Conservation (phyloP, 805 yeast genomes). For the Soucietia sequanensis region DNA sequence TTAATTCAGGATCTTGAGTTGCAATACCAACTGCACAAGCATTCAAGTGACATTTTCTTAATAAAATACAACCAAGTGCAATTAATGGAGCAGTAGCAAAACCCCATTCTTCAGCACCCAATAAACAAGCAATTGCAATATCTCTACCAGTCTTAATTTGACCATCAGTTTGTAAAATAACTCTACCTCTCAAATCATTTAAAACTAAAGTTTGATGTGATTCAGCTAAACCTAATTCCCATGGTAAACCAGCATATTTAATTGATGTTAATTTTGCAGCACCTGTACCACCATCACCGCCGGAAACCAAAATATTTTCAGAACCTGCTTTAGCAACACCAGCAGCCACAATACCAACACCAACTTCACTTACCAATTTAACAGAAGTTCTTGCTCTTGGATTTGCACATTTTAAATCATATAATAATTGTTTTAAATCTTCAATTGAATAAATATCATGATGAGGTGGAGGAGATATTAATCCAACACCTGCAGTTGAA, state of each 20-base stretch:
- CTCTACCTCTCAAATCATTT: conserved; percentile 94
- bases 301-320: conserved; percentile 91
- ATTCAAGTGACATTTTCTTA: conserved; percentile 91
- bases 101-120: conserved; percentile 99
- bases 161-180: conserved; percentile 96
- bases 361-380: conserved; percentile 95
- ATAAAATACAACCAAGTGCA: conserved; percentile 96
- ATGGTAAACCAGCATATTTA: conserved; percentile 95
- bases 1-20: conserved; percentile 92
- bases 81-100: conserved; percentile 96
- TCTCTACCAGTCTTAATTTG: conserved; percentile 97
- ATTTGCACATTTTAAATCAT: conserved; percentile 94
- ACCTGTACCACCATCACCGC: conserved; percentile 99
- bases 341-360: conserved; percentile 98
- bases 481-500: conserved; percentile 94
- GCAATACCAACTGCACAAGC: conserved; percentile 99
- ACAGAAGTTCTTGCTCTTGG: conserved; percentile 97
- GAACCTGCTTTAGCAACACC: conserved; percentile 99
- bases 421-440: conserved; percentile 93
- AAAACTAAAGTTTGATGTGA: conserved; percentile 95
- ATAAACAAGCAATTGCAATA: conserved; percentile 90
- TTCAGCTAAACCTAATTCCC: conserved; percentile 98
- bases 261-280: conserved; percentile 98
- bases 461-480: conserved; percentile 98
- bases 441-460: conserved; percentile 98